phyloP scores from a whole-genome alignment of 371 early-diverging fungal genomes.

The Mucor saturninus region DNA sequence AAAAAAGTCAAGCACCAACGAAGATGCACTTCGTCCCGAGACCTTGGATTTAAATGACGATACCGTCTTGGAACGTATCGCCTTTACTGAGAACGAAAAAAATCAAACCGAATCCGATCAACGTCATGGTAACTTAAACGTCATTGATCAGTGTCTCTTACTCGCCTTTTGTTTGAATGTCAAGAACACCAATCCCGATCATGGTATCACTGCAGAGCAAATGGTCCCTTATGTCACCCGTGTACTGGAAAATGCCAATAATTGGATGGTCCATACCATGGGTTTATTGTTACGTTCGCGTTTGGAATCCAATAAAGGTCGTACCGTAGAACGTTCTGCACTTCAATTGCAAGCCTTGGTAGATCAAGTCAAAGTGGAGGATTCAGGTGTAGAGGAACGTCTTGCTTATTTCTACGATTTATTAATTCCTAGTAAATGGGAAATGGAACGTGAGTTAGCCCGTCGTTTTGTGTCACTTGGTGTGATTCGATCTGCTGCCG shows the following conservation, averaged over 20 bases:
- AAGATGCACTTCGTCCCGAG: slow-evolving; percentile 58
- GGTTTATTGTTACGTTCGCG: slow-evolving; percentile 88
- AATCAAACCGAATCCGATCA: slow-evolving; percentile 45
- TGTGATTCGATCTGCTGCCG: slow-evolving; percentile 85
- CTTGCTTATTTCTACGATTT: slow-evolving; percentile 80
- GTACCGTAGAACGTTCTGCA: slow-evolving; percentile 90
- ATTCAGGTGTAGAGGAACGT: slow-evolving; percentile 80
- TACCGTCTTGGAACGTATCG: slow-evolving; percentile 82
- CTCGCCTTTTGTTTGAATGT: slow-evolving; percentile 91
- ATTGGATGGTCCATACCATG: slow-evolving; percentile 97
- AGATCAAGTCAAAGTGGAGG: slow-evolving; percentile 84
- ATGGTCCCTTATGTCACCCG: slow-evolving; percentile 92
- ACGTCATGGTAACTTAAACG: slow-evolving; percentile 63
- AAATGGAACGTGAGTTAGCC: slow-evolving; percentile 91
- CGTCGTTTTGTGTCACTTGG: slow-evolving; percentile 84
- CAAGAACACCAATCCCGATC: slow-evolving; percentile 90
- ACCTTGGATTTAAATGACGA: slow-evolving; percentile 88
- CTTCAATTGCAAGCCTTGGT: slow-evolving; percentile 94
- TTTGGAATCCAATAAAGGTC: slow-evolving; percentile 83
- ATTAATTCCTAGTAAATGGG: slow-evolving; percentile 90
- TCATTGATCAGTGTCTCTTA: slow-evolving; percentile 88
- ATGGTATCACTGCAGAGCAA: slow-evolving; percentile 91
- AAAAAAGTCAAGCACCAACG: slow-evolving; percentile 23
- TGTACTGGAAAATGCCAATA: slow-evolving; percentile 90
- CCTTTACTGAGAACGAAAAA: slow-evolving; percentile 56